Evolutionary conservation across 2,329 filamentous ascomycete genomes (phyloP), one percentile per base, ranked within the genome.

Genomic region (Penicillium sp.): DNA sequence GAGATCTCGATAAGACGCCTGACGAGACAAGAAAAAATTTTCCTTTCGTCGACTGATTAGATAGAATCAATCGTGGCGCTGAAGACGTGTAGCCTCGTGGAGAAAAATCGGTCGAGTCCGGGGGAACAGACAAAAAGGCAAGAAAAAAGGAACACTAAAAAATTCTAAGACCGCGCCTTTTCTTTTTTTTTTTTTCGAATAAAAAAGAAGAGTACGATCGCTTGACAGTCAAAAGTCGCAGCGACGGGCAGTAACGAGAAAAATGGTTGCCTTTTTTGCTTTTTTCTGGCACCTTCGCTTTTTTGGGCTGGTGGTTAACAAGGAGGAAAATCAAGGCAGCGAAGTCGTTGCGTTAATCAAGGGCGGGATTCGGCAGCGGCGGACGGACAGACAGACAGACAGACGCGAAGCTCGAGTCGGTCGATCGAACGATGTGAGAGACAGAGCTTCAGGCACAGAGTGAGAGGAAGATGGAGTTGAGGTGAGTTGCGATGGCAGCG

Each of bases 61-160:
- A 40, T 40, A 33, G 33, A 21, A 54, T 54, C 45, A 33, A 54
- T 33, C 35, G 30, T 33, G 20, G 52, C 52, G 33, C 52, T 30
- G 21, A 48, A 28, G 45, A 33, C 23, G 43, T 42, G 30, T 40
- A 45, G 43, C n/a, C 9, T 18, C 38, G 38, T 42, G 8, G 40
- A 52, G 20, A 24, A 28, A 18, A 42, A 42, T 45, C 40, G 21
- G 50, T 52, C 23, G 45, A 26, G 16, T 7, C 18, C 38, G 38
- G n/a, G 38, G 38, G 38, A 2, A n/a, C n/a, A 42, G 18, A 5
- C 38, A 18, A 42, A 42, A 42, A 20, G 38, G 35, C 38, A 20
- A 18, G 38, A 20, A 20, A 42, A 42, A 42, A 42, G 20, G 38
- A 18, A 40, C 35, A 40, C 16, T 5, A 40, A 40, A 40, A n/a